phyloP scores from a whole-genome alignment of 768 basidiomycete genomes.

The Trametes cubensis region DNA sequence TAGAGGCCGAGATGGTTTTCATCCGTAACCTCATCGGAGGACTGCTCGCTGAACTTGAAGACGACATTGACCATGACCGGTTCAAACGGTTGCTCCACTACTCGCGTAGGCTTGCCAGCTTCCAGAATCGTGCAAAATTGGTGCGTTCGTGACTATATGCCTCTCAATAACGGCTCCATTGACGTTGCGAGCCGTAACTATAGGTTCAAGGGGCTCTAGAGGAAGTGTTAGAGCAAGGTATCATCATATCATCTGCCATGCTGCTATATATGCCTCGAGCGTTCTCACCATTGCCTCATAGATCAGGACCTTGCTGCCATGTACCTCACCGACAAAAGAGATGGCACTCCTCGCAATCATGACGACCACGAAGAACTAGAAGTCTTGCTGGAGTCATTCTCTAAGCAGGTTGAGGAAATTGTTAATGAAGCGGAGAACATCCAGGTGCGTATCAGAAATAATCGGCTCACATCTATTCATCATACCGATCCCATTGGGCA shows the following conservation, averaged over 20 bases:
- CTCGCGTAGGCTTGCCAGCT: conserved; percentile 82
- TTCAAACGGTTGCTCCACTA: conserved; percentile 92
- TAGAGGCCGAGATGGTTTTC: conserved; percentile 96
- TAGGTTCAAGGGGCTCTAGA: conserved; percentile 90
- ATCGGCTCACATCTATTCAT: neutral
- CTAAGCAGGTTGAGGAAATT: conserved; percentile 96
- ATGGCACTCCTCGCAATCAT: conserved; percentile 55
- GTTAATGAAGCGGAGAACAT: conserved; percentile 91
- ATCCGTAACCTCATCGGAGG: conserved; percentile 89
- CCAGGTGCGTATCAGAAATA: conserved; percentile 50
- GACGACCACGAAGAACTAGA: conserved; percentile 94
- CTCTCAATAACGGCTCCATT: neutral
- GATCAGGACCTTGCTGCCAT: conserved; percentile 95
- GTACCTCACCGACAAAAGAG: conserved; percentile 90
- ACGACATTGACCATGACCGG: conserved; percentile 93
- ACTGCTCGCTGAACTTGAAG: conserved; percentile 89
- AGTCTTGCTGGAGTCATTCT: conserved; percentile 89
- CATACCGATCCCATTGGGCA: conserved; percentile 32
- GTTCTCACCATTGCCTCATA: conserved; percentile 33
- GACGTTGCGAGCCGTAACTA: neutral
- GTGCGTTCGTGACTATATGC: conserved; percentile 42
- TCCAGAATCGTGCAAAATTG: conserved; percentile 88
- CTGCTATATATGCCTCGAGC: neutral
- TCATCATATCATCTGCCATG: neutral
- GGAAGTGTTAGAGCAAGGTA: conserved; percentile 90